phyloP scores from a whole-genome alignment of 2,329 filamentous ascomycete genomes.

The Cladosporium sphaerospermum region DNA sequence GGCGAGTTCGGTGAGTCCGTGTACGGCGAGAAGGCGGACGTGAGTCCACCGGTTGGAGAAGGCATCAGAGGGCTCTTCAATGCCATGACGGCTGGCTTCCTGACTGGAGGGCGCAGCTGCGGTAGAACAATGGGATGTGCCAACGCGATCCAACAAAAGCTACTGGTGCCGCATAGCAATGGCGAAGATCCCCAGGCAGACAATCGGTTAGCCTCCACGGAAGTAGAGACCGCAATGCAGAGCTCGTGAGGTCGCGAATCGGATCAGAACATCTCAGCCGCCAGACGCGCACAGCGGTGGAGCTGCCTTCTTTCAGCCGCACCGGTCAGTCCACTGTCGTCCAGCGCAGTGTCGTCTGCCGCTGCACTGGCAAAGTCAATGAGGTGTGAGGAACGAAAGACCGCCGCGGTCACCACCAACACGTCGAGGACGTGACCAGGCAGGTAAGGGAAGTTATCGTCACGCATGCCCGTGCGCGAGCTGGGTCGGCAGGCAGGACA shows the following conservation, averaged over 20 bases:
- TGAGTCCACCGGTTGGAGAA: slow-evolving; percentile 33
- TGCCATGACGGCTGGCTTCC: slow-evolving; percentile 19
- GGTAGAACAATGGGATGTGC: neutral
- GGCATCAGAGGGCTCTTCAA: slow-evolving; percentile 40
- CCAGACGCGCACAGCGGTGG: neutral
- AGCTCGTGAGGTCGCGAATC: neutral
- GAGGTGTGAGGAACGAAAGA: neutral
- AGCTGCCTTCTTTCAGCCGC: neutral
- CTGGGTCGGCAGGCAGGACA: neutral
- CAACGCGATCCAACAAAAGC: neutral
- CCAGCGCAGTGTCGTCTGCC: neutral
- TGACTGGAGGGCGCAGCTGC: neutral
- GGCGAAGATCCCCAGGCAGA: neutral
- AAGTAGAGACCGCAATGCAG: neutral
- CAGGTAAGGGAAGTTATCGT: neutral
- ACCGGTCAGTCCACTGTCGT: neutral
- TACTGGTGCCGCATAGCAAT: neutral
- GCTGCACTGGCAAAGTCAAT: neutral
- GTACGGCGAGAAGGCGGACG: slow-evolving; percentile 46
- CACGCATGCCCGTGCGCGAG: slow-evolving; percentile 4
- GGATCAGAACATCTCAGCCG: neutral
- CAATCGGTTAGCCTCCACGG: neutral
- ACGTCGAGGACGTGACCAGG: neutral
- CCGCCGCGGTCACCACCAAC: neutral
- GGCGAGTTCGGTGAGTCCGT: slow-evolving; percentile 47